Evolutionary conservation across 2,329 filamentous ascomycete genomes (phyloP).

Genomic region (Hypoxylon sp.): DNA sequence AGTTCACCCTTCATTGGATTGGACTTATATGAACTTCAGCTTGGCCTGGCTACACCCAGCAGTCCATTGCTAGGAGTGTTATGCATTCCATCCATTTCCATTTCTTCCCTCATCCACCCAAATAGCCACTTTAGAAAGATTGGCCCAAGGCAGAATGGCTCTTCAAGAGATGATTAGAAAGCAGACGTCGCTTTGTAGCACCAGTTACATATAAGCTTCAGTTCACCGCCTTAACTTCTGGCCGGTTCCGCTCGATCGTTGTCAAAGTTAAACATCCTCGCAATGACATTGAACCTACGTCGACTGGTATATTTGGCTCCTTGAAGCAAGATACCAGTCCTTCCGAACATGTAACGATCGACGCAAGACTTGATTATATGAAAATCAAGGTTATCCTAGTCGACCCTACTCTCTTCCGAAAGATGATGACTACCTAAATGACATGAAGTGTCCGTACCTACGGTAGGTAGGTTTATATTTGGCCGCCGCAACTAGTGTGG

Average conservation of each 20-base stretch:
- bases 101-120: conserved; percentile 57
- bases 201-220: conserved; percentile 26
- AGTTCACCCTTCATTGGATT: too few relatives aligned
- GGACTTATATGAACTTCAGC: neutral
- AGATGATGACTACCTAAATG: conserved; percentile 42
- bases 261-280: conserved; percentile 50
- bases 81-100: conserved; percentile 48
- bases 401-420: conserved; percentile 44
- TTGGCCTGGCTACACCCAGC: neutral
- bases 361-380: conserved; percentile 27
- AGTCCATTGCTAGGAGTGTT: conserved; percentile 60
- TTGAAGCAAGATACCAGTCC: conserved; percentile 46
- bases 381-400: conserved; percentile 47
- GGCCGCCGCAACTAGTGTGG: neutral
- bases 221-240: conserved; percentile 28
- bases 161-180: conserved; percentile 62
- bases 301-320: conserved; percentile 47
- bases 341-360: conserved; percentile 47
- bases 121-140: conserved; percentile 53
- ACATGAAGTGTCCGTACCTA: conserved; percentile 28
- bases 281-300: conserved; percentile 42
- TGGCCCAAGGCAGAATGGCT: conserved; percentile 51
- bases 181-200: neutral
- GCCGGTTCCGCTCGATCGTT: conserved; percentile 50
- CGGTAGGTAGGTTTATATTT: conserved; percentile 31